Evolutionary conservation across 1,139 yeast genomes (phyloP).

Genomic region (Lodderomyces oxycetoniae): DNA sequence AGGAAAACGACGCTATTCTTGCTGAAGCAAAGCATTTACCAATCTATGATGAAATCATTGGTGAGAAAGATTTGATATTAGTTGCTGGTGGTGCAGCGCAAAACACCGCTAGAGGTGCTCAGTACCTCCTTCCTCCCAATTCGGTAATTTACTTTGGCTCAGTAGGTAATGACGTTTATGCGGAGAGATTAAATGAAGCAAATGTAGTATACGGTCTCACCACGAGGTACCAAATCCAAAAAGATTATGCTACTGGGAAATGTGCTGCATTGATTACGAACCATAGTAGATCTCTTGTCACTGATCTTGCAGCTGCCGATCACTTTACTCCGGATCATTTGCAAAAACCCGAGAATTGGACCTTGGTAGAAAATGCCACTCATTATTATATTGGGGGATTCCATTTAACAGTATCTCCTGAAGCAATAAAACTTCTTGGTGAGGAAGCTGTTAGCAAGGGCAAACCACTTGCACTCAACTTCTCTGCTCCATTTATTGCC

Average conservation of each 20-base stretch:
- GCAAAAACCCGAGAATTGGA: conserved; percentile 89
- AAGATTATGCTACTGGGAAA: conserved; percentile 82
- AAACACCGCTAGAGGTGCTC: conserved; percentile 98
- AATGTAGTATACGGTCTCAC: conserved; percentile 83
- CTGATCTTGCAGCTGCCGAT: conserved; percentile 97
- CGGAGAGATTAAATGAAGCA: conserved; percentile 76
- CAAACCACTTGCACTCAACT: conserved; percentile 80
- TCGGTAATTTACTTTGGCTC: conserved; percentile 94
- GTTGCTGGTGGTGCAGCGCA: conserved; percentile 99
- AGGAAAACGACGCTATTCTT: conserved; percentile 91
- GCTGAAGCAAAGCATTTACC: conserved; percentile 86
- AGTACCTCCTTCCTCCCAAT: conserved; percentile 74
- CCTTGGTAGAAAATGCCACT: conserved; percentile 72
- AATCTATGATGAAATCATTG: conserved; percentile 73
- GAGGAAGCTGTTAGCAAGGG: conserved; percentile 83
- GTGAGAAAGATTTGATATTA: conserved; percentile 55
- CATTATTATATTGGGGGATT: conserved; percentile 93
- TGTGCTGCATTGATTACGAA: conserved; percentile 96
- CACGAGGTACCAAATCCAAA: conserved; percentile 79
- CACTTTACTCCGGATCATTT: conserved; percentile 89
- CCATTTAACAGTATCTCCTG: conserved; percentile 97
- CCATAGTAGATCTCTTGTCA: conserved; percentile 83
- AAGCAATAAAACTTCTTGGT: conserved; percentile 84
- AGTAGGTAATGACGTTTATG: conserved; percentile 88
- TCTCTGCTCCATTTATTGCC: conserved; percentile 95